Conservation (phyloP, 2,329 filamentous ascomycete genomes). For the Alternaria arborescens region DNA sequence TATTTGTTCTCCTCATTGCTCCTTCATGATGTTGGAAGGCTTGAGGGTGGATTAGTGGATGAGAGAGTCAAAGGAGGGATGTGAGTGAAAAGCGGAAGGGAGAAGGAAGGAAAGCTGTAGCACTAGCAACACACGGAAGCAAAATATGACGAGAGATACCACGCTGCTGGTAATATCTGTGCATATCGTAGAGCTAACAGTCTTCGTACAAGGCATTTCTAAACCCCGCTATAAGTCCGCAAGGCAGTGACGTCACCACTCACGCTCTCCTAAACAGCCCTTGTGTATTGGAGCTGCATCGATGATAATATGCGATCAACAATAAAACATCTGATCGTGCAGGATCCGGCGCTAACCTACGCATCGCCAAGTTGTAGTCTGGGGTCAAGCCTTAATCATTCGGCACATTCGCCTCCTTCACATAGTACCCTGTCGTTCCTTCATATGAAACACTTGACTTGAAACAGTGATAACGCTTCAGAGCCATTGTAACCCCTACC, state of each 20-base stretch:
- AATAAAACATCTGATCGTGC: neutral
- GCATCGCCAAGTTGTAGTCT: neutral
- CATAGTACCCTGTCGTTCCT: neutral
- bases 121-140: no score
- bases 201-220: no score
- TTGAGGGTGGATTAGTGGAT: no score
- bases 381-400: neutral
- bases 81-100: no score
- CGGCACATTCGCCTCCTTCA: neutral
- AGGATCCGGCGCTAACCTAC: neutral
- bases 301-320: neutral
- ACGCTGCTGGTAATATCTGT: no score
- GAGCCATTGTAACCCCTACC: accelerated
- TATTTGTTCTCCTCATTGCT: no score
- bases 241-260: neutral
- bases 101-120: no score
- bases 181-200: no score
- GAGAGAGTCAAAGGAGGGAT: no score
- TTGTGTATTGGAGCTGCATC: neutral
- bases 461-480: neutral
- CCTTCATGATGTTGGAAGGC: no score
- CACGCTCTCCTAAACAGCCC: neutral
- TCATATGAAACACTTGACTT: neutral
- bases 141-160: no score
- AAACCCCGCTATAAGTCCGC: neutral